Percentiles rank a stretch among this genome's conserved stretches.
Evolutionary conservation across 192 early-diverging fungal genomes (phyloP).

Genomic region (Coemansia sp.): DNA sequence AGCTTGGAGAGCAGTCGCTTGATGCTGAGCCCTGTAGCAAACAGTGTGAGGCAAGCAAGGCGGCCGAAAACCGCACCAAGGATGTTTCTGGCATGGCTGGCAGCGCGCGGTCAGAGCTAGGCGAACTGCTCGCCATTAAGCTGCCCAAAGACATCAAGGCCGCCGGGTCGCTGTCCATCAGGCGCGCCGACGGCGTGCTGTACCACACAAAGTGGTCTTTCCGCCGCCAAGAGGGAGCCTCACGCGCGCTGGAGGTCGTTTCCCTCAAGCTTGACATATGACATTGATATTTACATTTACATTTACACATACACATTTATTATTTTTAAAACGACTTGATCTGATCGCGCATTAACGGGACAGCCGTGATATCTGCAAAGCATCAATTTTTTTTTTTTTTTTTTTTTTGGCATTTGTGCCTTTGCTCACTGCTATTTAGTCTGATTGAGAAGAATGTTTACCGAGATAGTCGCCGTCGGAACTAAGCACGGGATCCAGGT

Average conservation of each 20-base stretch:
- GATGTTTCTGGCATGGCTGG: not conserved
- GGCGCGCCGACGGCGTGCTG: slow-evolving; percentile 37
- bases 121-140: slow-evolving; percentile 2
- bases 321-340: too few relatives aligned
- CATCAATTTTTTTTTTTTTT: not conserved
- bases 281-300: too few relatives aligned
- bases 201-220: slow-evolving; percentile 47
- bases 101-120: not conserved
- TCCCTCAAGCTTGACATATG: slow-evolving; percentile 40
- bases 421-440: not conserved
- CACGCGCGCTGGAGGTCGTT: slow-evolving; percentile 18
- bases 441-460: slow-evolving; percentile 26
- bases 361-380: not conserved
- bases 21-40: slow-evolving; percentile 1
- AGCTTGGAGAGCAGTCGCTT: slow-evolving; percentile 24
- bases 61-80: not conserved
- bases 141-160: slow-evolving; percentile 16
- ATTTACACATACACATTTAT: not conserved
- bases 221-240: slow-evolving; percentile 1
- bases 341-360: too few relatives aligned
- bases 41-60: not conserved
- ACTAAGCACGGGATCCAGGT: slow-evolving; percentile 40
- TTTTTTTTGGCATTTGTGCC: not conserved
- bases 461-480: slow-evolving; percentile 41
- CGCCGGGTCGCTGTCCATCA: slow-evolving; percentile 21